These are phyloP conservation scores for Cocos nucifera DNA, from an alignment of 176 grass and related monocot species.

Conservation along the genomic window DNA sequence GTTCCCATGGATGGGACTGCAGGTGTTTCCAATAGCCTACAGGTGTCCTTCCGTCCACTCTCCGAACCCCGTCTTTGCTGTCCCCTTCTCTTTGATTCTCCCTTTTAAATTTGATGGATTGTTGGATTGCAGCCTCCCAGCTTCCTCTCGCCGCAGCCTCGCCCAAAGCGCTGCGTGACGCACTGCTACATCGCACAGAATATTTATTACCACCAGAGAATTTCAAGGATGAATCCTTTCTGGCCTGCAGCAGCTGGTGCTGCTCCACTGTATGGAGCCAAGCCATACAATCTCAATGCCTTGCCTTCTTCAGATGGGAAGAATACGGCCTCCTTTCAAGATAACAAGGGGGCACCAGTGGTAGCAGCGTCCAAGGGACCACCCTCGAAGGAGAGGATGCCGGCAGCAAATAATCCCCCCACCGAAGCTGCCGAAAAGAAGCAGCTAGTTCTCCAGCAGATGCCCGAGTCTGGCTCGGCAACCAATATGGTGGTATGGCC, in stretches of 20 bases:
- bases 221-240: conserved; percentile 67
- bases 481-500: conserved; percentile 58
- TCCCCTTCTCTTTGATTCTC: background rate
- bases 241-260: conserved; percentile 52
- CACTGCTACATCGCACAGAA: conserved; percentile 82
- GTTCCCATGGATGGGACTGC: conserved; percentile 55
- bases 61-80: background rate
- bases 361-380: conserved; percentile 28
- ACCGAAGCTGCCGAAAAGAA: conserved; percentile 66
- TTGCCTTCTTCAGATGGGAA: conserved; percentile 57
- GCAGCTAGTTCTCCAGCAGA: conserved; percentile 45
- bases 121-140: conserved; percentile 41
- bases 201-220: conserved; percentile 55
- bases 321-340: conserved; percentile 35
- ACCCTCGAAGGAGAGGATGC: conserved; percentile 46
- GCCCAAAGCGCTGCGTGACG: conserved; percentile 61
- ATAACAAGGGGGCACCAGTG: conserved; percentile 34
- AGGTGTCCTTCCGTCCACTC: conserved; percentile 27
- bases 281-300: conserved; percentile 50
- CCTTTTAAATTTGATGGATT: background rate
- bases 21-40: conserved; percentile 43
- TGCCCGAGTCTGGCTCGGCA: conserved; percentile 37
- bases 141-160: conserved; percentile 38
- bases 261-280: conserved; percentile 46
- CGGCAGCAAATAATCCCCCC: conserved; percentile 25